phyloP scores from a whole-genome alignment of 2,329 filamentous ascomycete species.

The Cercospora citrullina region DNA sequence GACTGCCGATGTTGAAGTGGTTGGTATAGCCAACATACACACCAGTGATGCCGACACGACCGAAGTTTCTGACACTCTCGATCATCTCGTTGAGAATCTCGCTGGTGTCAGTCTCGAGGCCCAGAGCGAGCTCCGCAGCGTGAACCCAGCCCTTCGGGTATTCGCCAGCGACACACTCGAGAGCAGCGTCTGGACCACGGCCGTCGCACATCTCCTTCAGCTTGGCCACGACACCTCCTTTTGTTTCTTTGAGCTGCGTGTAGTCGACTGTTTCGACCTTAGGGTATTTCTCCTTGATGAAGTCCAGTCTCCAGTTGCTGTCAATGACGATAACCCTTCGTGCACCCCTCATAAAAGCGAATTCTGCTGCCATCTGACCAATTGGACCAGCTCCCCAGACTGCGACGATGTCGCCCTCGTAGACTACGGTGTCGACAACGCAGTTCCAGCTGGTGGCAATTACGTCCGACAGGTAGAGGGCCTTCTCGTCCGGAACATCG shows the following conservation, averaged over 20 bases:
- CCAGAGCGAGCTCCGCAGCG: constrained; percentile 60
- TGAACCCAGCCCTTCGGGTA: constrained; percentile 64
- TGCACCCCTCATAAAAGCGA: constrained; percentile 70
- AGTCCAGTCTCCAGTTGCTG: constrained; percentile 68
- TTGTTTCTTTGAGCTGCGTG: constrained; percentile 57
- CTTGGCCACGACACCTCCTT: constrained; percentile 64
- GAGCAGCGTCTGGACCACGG: constrained; percentile 68
- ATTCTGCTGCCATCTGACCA: constrained; percentile 73
- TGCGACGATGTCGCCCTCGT: constrained; percentile 72
- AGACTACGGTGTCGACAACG: constrained; percentile 81
- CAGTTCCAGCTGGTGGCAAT: constrained; percentile 76
- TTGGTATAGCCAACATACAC: constrained; percentile 69
- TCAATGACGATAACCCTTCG: constrained; percentile 77
- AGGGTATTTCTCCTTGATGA: constrained; percentile 63
- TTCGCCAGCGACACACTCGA: constrained; percentile 68
- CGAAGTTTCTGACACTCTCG: constrained; percentile 68
- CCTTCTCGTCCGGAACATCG: constrained; percentile 81
- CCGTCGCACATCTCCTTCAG: constrained; percentile 73
- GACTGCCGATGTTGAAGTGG: constrained; percentile 77
- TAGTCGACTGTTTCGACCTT: constrained; percentile 71
- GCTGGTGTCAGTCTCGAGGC: constrained; percentile 80
- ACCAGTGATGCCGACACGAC: constrained; percentile 75
- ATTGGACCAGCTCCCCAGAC: constrained; percentile 88
- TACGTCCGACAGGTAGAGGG: constrained; percentile 77
- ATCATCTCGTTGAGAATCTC: constrained; percentile 82